Evolutionary conservation across 2,329 filamentous ascomycete species (phyloP), one percentile per base, ranked within the genome.

Genomic region (Diaporthe capsici): DNA sequence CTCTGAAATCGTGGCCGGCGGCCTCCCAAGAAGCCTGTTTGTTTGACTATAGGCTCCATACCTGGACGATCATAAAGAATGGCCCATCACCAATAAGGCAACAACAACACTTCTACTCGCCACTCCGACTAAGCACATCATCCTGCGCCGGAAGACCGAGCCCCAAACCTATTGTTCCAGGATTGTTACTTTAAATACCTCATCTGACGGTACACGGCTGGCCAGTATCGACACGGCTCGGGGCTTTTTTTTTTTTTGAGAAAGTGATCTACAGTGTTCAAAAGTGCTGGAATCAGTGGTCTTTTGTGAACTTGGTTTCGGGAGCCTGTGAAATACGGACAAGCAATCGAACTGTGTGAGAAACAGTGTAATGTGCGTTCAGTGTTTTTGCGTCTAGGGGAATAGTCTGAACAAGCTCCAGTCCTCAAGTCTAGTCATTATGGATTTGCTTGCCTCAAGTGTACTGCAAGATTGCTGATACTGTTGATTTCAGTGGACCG

Each of bases 1-100:
- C 13, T 70, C n/a, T 70, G 65, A 42, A 55, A 53, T 68, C 47
- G 31, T 42, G 65, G 65, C 65, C 65, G 65, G 65, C 65, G 65
- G 65, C 65, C 65, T 70, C 65, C 65, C 65, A 28, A 37, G 22
- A 70, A 70, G 49, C 65, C 49, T 70, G 49, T 70, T 28, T 22
- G 4, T 70, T 39, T 70, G 47, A 65, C 42, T 31, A 31, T 31
- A 17, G 42, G 42, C 25, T 25, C 65, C 65, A 70, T 70, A 55
- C n/a, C 28, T 70, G 65, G 3, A 55, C 13, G 34, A 20, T 65
- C 65, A 55, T 70, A 70, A 68, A 55, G 49, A 53, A 70, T 70
- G 65, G 49, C 65, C n/a, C 49, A 70, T 70, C 34, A 70, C 47
- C 49, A 55, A 42, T 51, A 70, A 70, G 34, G 34, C 49, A 70